A percentile compares a stretch with the other conserved stretches of the same genome.
phyloP scores from a whole-genome alignment of 1,139 yeast species.

The Saccharomyces pastorianus region DNA sequence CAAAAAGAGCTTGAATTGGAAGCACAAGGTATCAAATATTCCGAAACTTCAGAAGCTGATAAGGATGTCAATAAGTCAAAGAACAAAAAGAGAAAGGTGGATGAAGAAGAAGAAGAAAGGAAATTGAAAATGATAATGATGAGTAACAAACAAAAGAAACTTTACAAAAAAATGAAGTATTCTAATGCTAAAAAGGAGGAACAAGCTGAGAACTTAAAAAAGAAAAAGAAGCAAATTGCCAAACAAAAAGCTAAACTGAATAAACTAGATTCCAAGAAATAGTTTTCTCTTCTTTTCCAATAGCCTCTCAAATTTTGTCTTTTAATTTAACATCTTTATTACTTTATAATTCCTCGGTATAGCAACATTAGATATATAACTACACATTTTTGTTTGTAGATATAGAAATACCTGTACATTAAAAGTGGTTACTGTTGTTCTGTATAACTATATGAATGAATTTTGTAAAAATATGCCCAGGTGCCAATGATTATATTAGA shows the following conservation, averaged over 20 bases:
- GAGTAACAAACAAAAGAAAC: conserved; percentile 91
- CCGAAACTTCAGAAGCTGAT: conserved; percentile 43
- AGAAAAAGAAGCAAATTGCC: conserved; percentile 71
- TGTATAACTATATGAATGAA: not conserved
- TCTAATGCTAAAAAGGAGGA: conserved; percentile 80
- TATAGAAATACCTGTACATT: not conserved
- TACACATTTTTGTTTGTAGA: not conserved
- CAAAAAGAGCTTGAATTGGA: conserved; percentile 87
- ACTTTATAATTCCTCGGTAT: not conserved
- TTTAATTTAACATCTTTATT: not conserved
- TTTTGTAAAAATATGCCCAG: not conserved
- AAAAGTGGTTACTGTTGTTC: not conserved
- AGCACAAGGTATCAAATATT: conserved; percentile 74
- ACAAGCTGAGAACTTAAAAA: conserved; percentile 62
- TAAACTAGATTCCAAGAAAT: conserved; percentile 33
- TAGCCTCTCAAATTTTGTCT: not conserved
- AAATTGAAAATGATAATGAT: conserved; percentile 92
- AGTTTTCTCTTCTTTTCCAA: not conserved
- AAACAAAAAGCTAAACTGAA: conserved; percentile 55
- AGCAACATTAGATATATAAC: not conserved
- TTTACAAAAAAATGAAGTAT: conserved; percentile 92
- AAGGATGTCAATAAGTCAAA: conserved; percentile 18
- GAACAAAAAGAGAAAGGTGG: conserved; percentile 37
- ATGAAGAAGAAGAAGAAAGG: conserved; percentile 66
- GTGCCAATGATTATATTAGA: not conserved